A percentile compares a stretch with the other conserved stretches of the same genome.
Evolutionary conservation across 2,329 filamentous ascomycete genomes (phyloP).

Genomic region (Thielaviopsis punctulata): DNA sequence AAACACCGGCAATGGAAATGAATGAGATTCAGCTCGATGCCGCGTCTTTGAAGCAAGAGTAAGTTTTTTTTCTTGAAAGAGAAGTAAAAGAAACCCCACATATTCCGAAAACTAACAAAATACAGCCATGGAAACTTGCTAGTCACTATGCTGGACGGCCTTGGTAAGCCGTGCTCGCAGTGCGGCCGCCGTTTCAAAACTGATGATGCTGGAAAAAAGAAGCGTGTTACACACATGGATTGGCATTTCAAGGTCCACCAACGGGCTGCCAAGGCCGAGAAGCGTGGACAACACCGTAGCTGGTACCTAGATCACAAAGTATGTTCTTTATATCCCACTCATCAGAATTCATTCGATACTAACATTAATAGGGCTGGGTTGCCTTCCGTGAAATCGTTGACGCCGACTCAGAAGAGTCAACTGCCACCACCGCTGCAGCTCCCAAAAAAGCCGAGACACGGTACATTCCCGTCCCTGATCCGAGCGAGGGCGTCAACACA

Average conservation of each 20-base stretch:
- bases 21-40: conserved; percentile 35
- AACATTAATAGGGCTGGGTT: conserved; percentile 60
- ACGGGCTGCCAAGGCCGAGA: conserved; percentile 70
- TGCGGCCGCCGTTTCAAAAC: conserved; percentile 76
- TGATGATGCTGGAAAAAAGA: conserved; percentile 60
- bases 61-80: conserved; percentile 20
- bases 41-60: conserved; percentile 54
- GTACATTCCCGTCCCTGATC: conserved; percentile 73
- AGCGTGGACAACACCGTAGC: conserved; percentile 74
- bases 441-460: conserved; percentile 39
- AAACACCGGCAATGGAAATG: conserved; percentile 15
- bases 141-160: conserved; percentile 57
- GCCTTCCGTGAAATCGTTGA: conserved; percentile 68
- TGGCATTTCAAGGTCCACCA: conserved; percentile 96
- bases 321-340: conserved; percentile 20
- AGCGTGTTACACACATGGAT: conserved; percentile 85
- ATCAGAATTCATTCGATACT: conserved; percentile 13
- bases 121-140: conserved; percentile 37
- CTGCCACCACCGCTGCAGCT: conserved; percentile 22
- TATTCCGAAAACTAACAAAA: neutral
- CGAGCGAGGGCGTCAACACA: conserved; percentile 54
- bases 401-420: conserved; percentile 28
- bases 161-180: conserved; percentile 75
- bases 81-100: no score
- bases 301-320: conserved; percentile 88